A percentile compares a stretch with the other conserved stretches of the same genome.
phyloP scores from a whole-genome alignment of 228 moss, liverwort and hornwort genomes.

The Sphagnum fallax region DNA sequence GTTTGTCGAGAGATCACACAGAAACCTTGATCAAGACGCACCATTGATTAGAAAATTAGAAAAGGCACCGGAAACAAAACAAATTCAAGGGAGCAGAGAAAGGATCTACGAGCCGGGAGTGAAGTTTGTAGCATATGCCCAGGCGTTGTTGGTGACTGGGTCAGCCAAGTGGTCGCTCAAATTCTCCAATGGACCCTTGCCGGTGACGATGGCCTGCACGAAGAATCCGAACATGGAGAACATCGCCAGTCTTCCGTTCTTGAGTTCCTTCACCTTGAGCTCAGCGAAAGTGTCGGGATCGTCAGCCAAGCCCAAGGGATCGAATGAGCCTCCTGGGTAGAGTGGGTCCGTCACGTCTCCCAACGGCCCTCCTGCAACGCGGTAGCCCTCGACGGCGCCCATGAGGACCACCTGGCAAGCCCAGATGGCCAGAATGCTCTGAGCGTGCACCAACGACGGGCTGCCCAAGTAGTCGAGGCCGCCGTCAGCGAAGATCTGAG shows the following conservation, averaged over 20 bases:
- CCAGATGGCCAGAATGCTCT: conserved; percentile 47
- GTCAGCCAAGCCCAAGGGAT: conserved; percentile 18
- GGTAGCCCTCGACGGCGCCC: conserved; percentile 20
- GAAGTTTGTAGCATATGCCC: conserved; percentile 20
- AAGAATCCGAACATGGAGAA: conserved; percentile 18
- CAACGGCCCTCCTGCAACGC: conserved; percentile 24
- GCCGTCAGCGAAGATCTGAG: conserved; percentile 28
- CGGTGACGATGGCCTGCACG: conserved; percentile 19
- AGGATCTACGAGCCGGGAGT: conserved; percentile 12
- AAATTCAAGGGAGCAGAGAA: background rate
- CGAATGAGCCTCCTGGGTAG: conserved; percentile 22
- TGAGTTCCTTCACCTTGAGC: conserved; percentile 20
- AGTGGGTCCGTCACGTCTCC: conserved; percentile 33
- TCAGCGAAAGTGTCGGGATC: conserved; percentile 22
- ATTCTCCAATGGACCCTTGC: conserved; percentile 16
- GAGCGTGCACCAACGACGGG: conserved; percentile 12
- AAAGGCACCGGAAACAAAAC: too few species aligned
- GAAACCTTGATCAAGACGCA: too few species aligned
- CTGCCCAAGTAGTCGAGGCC: conserved; percentile 25
- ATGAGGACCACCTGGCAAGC: conserved; percentile 16
- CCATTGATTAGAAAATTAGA: too few species aligned
- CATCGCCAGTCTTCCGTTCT: conserved; percentile 14
- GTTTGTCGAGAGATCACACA: too few species aligned
- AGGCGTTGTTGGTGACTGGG: conserved; percentile 18
- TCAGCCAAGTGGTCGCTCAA: conserved; percentile 13